Conservation (phyloP, 441 rosid genomes). For the Viola pubescens region DNA sequence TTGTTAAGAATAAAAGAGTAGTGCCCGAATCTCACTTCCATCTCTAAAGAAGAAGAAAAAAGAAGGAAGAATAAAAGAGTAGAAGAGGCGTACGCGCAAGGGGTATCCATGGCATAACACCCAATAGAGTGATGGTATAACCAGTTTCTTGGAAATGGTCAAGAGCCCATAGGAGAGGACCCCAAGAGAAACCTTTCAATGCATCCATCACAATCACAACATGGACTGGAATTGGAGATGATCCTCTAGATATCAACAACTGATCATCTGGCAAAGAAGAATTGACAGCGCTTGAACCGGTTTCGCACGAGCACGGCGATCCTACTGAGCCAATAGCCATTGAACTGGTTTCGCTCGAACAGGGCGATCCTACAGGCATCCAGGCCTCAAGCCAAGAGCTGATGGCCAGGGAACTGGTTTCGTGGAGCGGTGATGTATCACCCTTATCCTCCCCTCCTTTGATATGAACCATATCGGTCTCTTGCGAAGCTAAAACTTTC, state of each 20-base stretch:
- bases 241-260: too few species aligned
- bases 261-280: too few species aligned
- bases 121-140: conserved; percentile 33
- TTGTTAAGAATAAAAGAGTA: neutral
- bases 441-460: conserved; percentile 16
- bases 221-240: conserved; percentile 22
- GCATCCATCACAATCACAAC: conserved; percentile 38
- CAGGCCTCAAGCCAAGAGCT: conserved; percentile 18
- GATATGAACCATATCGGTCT: conserved; percentile 15
- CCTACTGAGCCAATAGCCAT: too few species aligned
- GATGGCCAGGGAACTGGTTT: neutral
- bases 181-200: conserved; percentile 26
- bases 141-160: conserved; percentile 20
- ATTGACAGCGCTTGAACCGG: too few species aligned
- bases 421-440: conserved; percentile 3
- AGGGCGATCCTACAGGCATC: conserved; percentile 12
- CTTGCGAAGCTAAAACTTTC: neutral
- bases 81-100: conserved; percentile 20
- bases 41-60: neutral
- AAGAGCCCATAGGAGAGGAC: conserved; percentile 27
- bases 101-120: conserved; percentile 35
- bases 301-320: too few species aligned
- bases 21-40: neutral
- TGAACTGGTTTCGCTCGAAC: too few species aligned
- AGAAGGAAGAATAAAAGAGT: neutral